phyloP scores from a whole-genome alignment of 2,329 filamentous ascomycete species.

The Aspergillus arachidicola region DNA sequence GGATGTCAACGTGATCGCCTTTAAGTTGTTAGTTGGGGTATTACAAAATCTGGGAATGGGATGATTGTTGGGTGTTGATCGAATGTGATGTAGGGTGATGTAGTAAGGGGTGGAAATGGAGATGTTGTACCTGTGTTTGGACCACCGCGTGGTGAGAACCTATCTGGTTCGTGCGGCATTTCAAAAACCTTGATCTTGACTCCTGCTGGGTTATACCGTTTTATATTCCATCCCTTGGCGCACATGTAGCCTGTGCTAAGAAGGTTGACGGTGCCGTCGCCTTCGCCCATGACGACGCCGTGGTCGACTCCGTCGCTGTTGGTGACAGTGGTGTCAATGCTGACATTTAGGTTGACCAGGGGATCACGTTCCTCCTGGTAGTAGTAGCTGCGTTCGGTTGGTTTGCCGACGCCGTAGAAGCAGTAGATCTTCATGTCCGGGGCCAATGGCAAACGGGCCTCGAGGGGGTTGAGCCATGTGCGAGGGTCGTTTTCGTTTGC shows the following conservation, averaged over 20 bases:
- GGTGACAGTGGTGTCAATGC: conserved; percentile 55
- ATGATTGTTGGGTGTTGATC: background rate
- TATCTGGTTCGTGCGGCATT: conserved; percentile 94
- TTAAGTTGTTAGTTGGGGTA: conserved; percentile 33
- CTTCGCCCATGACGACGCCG: conserved; percentile 93
- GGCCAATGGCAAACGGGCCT: conserved; percentile 81
- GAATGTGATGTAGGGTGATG: background rate
- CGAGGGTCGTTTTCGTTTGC: conserved; percentile 72
- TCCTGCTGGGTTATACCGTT: conserved; percentile 87
- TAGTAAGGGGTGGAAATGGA: conserved; percentile 41
- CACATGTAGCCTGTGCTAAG: conserved; percentile 96
- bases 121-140: conserved; percentile 62
- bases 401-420: conserved; percentile 93
- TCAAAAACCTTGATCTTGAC: conserved; percentile 83
- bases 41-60: background rate
- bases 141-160: conserved; percentile 78
- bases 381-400: conserved; percentile 89
- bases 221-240: conserved; percentile 89
- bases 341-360: conserved; percentile 58
- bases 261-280: conserved; percentile 94
- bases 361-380: conserved; percentile 74
- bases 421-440: conserved; percentile 94
- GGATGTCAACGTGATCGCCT: conserved; percentile 94
- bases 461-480: conserved; percentile 97
- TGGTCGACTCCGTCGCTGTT: conserved; percentile 64